Base-by-base conservation (phyloP, 2,329 filamentous ascomycete species). In the Fusarium nodosum region DNA sequence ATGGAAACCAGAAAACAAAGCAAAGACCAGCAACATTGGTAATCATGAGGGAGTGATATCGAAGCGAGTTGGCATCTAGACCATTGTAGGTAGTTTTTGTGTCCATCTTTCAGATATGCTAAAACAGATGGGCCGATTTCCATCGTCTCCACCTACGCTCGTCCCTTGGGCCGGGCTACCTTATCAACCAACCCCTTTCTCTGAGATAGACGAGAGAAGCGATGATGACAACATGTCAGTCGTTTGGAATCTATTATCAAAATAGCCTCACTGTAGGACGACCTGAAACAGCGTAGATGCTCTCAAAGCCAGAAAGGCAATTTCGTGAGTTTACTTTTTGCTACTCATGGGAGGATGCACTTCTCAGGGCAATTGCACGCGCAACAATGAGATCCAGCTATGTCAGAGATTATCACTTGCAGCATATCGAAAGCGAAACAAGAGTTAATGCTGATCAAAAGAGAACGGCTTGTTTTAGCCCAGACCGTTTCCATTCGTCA, bases 51-150 rank as follows among this genome's bases (percentile, higher is more conserved):
- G 36, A 58, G 22, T 8, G 38, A 64, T 38, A 50, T 31, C 28
- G 31, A 34, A 50, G 46, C 31, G 46, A 50, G 4, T 5, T 28
- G 18, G 31, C 33, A 41, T 66, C 62, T 65, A 59, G 62, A 51
- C 61, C 54, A 26, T 50, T 51, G 30, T 38, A 22, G 34, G 58
- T 33, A 56, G 41, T 16, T 63, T 56, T 56, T 63, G 34, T 24
- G 58, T 38, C 58, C 48, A 62, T 30, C 5, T 11, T 56, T 39
- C 6, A 58, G 42, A 51, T 47, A 45, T 63, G 52, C 59, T 52
- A 64, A 20, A 62, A 16, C 13, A 58, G 65, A 65, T 65, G 60
- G 60, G 62, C 62, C 61, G 61, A 65, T 38, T 65, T 66, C 46
- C 47, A 12, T 30, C 16, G 54, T n/a, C 62, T 34, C 62, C 62